Base-by-base conservation (phyloP, 225 moss, liverwort and hornwort genomes). In the Neckera pumila region DNA sequence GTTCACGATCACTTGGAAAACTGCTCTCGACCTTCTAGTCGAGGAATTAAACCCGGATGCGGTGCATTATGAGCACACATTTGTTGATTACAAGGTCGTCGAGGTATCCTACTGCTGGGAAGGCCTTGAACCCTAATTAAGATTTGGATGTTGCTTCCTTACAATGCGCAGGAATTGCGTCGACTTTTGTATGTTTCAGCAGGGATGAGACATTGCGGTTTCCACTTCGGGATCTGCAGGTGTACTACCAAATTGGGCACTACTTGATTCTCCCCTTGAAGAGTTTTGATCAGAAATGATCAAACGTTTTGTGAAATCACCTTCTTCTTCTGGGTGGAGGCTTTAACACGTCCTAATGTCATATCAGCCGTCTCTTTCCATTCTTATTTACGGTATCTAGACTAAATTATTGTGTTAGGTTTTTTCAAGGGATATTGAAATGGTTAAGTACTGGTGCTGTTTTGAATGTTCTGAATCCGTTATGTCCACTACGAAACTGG, bases 31-130 rank as follows among this genome's bases (percentile, higher is more conserved):
- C 54, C 53, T 85, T 62, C 87, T 94, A 3, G 83, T 56, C 14
- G 87, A 77, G 38, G 77, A 77, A 43, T 84, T 94, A 73, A 77
- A 84, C 20, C 42, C 75, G 43, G 77, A 31, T 57, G 67, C 61
- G 75, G 76, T 95, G 87, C 93, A 93, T 80, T 90, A 89, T 49
- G 86, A 80, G 33, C 93, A 94, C 89, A 49, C 85, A n/a, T 92
- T 95, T 76, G 66, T 94, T 38, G 87, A 85, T 61, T 95, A 92
- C 87, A 72, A 79, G 81, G 67, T 90, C 59, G 80, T 85, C 43
- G 72, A 91, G 92, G 94, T 95, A 89, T 61, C 27, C 43, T 61
- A 9, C 67, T 36, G 54, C 31, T 38, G 36, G 53, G n/a, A 53
- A 70, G 47, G 47, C 12, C 47, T 47, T 47, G 47, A 38, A 8